Evolutionary conservation across 257 asterid genomes (phyloP).

Genomic region (Solanum appendiculatum): DNA sequence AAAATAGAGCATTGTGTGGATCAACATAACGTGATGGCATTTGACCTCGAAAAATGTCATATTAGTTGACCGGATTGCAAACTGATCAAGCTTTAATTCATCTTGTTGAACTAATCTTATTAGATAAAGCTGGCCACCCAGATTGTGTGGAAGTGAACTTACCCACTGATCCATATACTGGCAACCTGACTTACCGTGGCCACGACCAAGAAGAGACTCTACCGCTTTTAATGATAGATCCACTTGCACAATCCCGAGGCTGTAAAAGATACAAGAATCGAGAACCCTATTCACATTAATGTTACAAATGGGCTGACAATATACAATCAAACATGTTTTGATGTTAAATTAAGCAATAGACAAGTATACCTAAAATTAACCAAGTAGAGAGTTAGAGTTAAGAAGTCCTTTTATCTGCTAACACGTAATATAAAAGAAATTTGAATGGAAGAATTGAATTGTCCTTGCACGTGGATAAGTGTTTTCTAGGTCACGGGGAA

Average conservation of each 20-base stretch:
- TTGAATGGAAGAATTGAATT: not conserved
- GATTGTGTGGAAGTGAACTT: slow-evolving; percentile 10
- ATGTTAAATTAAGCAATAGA: not conserved
- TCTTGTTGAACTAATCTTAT: not conserved
- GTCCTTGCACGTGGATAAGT: too few species aligned
- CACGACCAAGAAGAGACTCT: slow-evolving; percentile 32
- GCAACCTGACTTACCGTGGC: slow-evolving; percentile 66
- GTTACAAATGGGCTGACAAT: not conserved
- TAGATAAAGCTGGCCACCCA: not conserved
- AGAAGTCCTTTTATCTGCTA: not conserved
- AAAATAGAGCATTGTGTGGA: not conserved
- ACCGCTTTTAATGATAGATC: slow-evolving; percentile 25
- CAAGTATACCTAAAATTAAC: not conserved
- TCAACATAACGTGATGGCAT: not conserved
- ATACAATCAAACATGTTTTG: not conserved
- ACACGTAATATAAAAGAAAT: not conserved
- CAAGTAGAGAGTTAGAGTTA: not conserved
- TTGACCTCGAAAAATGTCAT: not conserved
- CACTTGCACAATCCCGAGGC: slow-evolving; percentile 66
- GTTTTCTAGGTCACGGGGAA: too few species aligned
- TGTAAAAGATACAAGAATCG: slow-evolving; percentile 26
- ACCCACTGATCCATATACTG: slow-evolving; percentile 37
- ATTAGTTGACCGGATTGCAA: not conserved
- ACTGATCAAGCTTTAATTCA: not conserved
- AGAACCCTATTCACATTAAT: not conserved